These are phyloP conservation scores for Claviceps arundinis DNA, from an alignment of 2,329 filamentous ascomycete species.

Conservation along the genomic window DNA sequence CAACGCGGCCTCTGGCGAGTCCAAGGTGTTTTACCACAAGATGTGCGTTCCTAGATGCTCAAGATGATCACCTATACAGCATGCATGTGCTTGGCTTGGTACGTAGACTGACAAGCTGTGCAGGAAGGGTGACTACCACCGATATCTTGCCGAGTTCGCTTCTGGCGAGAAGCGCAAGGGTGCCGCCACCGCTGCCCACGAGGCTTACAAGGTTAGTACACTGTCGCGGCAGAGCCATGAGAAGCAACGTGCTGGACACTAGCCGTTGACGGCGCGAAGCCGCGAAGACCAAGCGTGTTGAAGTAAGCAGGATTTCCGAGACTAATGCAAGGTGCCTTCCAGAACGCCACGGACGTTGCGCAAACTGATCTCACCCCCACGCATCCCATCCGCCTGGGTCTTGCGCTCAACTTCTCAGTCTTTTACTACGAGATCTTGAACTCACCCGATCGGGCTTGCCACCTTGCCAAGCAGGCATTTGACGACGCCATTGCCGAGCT, in stretches of 20 bases:
- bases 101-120: background rate
- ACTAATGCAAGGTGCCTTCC: conserved; percentile 6
- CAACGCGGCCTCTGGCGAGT: conserved; percentile 92
- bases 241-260: conserved; percentile 13
- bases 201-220: conserved; percentile 84
- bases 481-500: conserved; percentile 98
- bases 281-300: no score
- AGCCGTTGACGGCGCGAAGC: background rate
- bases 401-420: conserved; percentile 97
- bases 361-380: conserved; percentile 96
- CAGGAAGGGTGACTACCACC: conserved; percentile 97
- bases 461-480: conserved; percentile 97
- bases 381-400: conserved; percentile 93
- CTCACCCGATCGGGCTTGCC: conserved; percentile 93
- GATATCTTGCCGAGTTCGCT: conserved; percentile 87
- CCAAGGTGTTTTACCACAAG: conserved; percentile 99
- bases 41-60: conserved; percentile 51
- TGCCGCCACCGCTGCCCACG: conserved; percentile 73
- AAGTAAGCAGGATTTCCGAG: background rate
- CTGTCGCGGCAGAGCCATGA: background rate
- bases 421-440: conserved; percentile 99
- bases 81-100: background rate
- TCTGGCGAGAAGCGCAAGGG: conserved; percentile 85
- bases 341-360: conserved; percentile 96
- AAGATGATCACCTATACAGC: background rate